Evolutionary conservation across 805 yeast species (phyloP), one percentile per base, ranked within the genome.

Genomic region (Naumovozyma baii): DNA sequence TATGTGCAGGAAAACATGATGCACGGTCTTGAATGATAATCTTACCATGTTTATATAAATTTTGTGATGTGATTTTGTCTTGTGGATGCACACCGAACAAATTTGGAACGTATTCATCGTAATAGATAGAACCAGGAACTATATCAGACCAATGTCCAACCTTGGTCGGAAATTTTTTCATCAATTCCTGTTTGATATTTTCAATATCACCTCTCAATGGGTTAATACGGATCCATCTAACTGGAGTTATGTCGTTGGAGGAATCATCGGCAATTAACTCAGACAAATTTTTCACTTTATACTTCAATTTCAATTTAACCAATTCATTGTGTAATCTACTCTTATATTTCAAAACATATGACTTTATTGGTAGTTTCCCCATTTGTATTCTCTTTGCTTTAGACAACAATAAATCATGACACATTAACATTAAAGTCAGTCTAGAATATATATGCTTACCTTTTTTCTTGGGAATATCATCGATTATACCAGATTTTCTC

Each of bases 11-110:
- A 55, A 92, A 87, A 59, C 98, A 92, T 1, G 96, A 87, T 0
- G 97, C 96, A 38, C 98, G 68, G 57, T 92, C 98, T 62, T 92
- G 99, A 44, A 92, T 84, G 39, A 92, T 88, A 13, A 90, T 66
- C 39, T 79, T 70, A 0, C 98, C 98, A 10, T 67, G 64, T 39
- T 73, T 66, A 59, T 92, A 92, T 1, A 82, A 73, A 19, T 73
- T 73, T n/a, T 81, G 72, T 2, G 74, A 60, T 17, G 87, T 78
- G 15, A 92, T 61, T 43, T 75, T 74, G 40, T 81, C 90, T 31
- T 70, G 66, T 8, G 95, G 94, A 47, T 81, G 81, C 4, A 90
- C 70, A 5, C 96, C 97, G 59, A 73, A 88, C 14, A 92, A 66
- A 46, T 82, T 68, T 2, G 88, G 84, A 19, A 92, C 76, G 55